Base-by-base conservation (phyloP, 2,329 filamentous ascomycete genomes). In the Oidium heveae region DNA sequence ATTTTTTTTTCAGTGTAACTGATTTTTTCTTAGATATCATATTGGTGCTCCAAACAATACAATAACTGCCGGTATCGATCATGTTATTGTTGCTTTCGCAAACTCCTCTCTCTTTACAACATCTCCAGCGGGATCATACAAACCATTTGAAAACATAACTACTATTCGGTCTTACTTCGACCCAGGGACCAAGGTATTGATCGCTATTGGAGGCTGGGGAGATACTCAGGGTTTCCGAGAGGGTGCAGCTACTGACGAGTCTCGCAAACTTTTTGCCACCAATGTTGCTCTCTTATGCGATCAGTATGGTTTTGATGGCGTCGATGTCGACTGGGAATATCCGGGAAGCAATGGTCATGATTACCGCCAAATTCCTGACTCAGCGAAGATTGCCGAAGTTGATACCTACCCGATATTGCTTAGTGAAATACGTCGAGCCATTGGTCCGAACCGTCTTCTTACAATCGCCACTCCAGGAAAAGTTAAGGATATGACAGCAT, bases 161-260 rank as follows among this genome's bases (percentile, higher is more conserved):
- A 56, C 53, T 4, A 57, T 60, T 54, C 44, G 58, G 52, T 54
- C 57, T 10, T 53, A 56, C 52, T 77, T 80, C 56, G 66, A 66
- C 8, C 55, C 65, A 0, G 69, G 69, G 33, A 78, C 79, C 18
- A 80, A 82, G 59, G 66, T 86, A 24, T 72, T 82, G 68, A 71
- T 86, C 37, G 81, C 83, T 18, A 76, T 87, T 58, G 83, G 83
- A 12, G 83, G 82, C 55, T 87, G 83, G 82, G 82, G 80, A 0
- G 79, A 86, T 56, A 79, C 74, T 0, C 64, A 66, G 4, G 82
- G 81, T 0, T 86, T 84, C 61, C 72, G 74, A 0, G 64, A 63
- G 7, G 80, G 74, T 0, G 76, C 77, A 1, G 71, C 69, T 47
- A 71, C 71, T 2, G 69, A 74, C 0, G 61, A 65, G 5, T 73